Conservation (phyloP, 2,329 filamentous ascomycete genomes). For the Colletotrichum brevisporum region DNA sequence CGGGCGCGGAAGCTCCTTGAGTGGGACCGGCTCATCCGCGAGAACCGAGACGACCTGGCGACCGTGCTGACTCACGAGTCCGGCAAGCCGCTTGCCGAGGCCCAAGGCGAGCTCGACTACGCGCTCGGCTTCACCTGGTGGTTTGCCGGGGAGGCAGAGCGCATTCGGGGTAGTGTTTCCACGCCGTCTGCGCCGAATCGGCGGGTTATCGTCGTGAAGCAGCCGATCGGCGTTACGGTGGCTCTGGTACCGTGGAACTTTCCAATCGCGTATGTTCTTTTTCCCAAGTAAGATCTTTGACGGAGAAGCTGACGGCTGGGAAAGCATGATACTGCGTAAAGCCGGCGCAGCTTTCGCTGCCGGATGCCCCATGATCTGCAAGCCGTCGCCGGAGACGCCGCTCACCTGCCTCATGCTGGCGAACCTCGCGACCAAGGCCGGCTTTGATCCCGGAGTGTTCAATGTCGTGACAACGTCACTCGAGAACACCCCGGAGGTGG, state of each 20-base stretch:
- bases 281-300: no score
- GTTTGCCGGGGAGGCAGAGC: conserved; percentile 68
- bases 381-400: conserved; percentile 81
- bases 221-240: conserved; percentile 54
- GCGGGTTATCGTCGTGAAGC: conserved; percentile 78
- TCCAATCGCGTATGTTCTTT: conserved; percentile 62
- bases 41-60: conserved; percentile 54
- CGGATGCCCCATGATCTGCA: conserved; percentile 82
- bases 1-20: conserved; percentile 52
- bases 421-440: conserved; percentile 77
- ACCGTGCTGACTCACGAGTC: conserved; percentile 63
- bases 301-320: not conserved
- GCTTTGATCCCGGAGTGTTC: conserved; percentile 81
- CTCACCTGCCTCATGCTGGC: conserved; percentile 79
- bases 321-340: conserved; percentile 53
- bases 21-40: conserved; percentile 55
- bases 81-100: conserved; percentile 69
- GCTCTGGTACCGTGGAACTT: conserved; percentile 70
- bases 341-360: conserved; percentile 73
- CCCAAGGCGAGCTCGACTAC: conserved; percentile 69
- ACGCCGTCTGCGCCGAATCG: conserved; percentile 72
- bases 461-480: conserved; percentile 63
- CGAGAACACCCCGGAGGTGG: conserved; percentile 59
- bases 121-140: conserved; percentile 68
- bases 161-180: conserved; percentile 71